phyloP scores from a whole-genome alignment of 163 green algal genomes.

The Prototheca cutis region DNA sequence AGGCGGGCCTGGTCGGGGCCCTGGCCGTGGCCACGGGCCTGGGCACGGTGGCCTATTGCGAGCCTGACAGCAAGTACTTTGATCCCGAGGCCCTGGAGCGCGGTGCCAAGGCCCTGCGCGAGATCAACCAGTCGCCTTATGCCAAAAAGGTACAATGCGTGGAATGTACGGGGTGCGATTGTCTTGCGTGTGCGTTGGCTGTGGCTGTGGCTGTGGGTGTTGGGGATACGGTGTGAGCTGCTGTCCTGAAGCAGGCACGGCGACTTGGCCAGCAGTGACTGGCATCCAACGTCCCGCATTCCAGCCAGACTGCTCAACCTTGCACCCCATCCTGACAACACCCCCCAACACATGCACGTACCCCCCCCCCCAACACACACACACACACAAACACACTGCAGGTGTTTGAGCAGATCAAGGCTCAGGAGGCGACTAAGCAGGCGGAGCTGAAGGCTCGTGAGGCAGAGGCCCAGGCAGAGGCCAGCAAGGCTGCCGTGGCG shows the following conservation, averaged over 20 bases:
- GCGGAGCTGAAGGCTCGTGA: conserved; percentile 72
- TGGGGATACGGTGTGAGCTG: too few relatives aligned
- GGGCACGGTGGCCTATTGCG: conserved; percentile 11
- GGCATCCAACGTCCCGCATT: too few relatives aligned
- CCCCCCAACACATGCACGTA: neutral
- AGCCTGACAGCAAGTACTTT: conserved; percentile 48
- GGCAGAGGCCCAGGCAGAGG: conserved; percentile 62
- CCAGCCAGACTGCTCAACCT: too few relatives aligned
- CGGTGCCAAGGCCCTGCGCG: conserved; percentile 87
- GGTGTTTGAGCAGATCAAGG: conserved; percentile 80
- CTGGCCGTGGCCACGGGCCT: neutral
- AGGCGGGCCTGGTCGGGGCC: neutral
- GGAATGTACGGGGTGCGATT: too few relatives aligned
- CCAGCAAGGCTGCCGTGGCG: conserved; percentile 46
- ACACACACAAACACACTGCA: conserved; percentile 25
- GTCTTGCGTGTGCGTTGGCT: too few relatives aligned
- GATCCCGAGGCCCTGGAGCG: conserved; percentile 95
- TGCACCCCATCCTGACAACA: too few relatives aligned
- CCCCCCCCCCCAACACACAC: neutral
- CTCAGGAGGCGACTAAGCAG: conserved; percentile 90
- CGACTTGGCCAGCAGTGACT: too few relatives aligned
- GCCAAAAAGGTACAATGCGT: conserved; percentile 93
- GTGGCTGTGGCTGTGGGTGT: too few relatives aligned
- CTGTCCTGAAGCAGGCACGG: too few relatives aligned
- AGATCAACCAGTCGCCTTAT: conserved; percentile 88